These are phyloP conservation scores for Kuraishia borneana DNA, from an alignment of 805 yeast genomes.

Conservation along the genomic window DNA sequence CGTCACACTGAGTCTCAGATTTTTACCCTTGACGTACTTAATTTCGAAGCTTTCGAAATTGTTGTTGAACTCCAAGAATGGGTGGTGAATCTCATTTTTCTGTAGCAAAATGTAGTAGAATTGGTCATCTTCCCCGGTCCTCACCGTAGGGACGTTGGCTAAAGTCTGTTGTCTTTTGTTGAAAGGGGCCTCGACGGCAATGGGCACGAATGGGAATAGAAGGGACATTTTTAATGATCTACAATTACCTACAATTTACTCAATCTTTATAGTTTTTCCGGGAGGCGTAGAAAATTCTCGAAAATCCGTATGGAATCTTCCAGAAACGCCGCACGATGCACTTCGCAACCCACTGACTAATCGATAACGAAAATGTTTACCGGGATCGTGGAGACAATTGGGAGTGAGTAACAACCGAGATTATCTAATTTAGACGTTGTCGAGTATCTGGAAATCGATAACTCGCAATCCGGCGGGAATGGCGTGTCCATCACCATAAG, in stretches of 20 bases:
- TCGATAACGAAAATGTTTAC: slow-evolving; percentile 57
- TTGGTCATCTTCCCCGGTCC: neutral
- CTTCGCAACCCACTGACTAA: no score
- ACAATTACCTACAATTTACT: no score
- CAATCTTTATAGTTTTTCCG: no score
- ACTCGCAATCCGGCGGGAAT: slow-evolving; percentile 47
- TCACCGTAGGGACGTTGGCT: neutral
- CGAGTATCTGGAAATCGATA: slow-evolving; percentile 35
- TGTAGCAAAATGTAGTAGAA: neutral
- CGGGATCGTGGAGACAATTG: slow-evolving; percentile 83
- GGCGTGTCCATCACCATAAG: slow-evolving; percentile 64
- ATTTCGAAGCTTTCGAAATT: slow-evolving; percentile 5
- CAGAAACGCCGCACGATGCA: no score
- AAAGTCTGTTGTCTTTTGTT: neutral
- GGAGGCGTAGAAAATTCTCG: no score
- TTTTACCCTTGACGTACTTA: slow-evolving; percentile 3
- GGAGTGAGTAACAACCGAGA: slow-evolving; percentile 26
- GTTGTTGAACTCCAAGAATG: neutral
- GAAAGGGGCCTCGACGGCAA: neutral
- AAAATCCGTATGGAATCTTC: no score
- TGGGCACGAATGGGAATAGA: neutral
- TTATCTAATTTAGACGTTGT: slow-evolving; percentile 20
- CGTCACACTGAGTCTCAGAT: slow-evolving; percentile 1
- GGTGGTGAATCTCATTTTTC: neutral
- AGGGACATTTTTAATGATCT: neutral